Conservation (phyloP, 129 eudicot genomes). For the Chrysanthemum seticuspe region DNA sequence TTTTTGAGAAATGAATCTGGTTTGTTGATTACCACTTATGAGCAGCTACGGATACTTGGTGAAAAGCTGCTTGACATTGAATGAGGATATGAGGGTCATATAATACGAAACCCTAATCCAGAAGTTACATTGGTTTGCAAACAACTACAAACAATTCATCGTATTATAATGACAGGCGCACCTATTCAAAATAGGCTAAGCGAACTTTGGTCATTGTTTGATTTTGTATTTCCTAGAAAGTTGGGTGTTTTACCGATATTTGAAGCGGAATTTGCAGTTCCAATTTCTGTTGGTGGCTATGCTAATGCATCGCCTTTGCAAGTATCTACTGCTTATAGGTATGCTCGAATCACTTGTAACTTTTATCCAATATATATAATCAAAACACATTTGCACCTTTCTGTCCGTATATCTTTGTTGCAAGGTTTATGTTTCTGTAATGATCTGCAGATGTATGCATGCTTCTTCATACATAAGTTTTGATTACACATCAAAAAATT, state of each 20-base stretch:
- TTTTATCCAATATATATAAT: background rate
- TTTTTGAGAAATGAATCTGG: conserved; percentile 77
- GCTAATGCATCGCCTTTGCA: conserved; percentile 97
- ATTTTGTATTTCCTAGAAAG: conserved; percentile 97
- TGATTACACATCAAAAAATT: no score
- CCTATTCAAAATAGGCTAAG: conserved; percentile 90
- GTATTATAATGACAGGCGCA: conserved; percentile 93
- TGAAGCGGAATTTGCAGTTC: conserved; percentile 96
- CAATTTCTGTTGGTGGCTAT: conserved; percentile 96
- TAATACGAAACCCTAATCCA: no score
- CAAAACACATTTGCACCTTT: background rate
- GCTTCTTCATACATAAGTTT: no score
- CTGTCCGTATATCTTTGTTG: background rate
- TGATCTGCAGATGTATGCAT: conserved; percentile 53
- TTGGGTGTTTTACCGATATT: conserved; percentile 86
- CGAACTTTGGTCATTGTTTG: conserved; percentile 95
- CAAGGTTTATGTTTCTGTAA: conserved; percentile 10
- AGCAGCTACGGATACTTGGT: conserved; percentile 82
- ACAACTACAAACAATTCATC: conserved; percentile 91
- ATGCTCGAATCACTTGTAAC: background rate
- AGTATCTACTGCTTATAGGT: conserved; percentile 99
- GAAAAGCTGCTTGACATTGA: no score
- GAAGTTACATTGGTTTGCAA: conserved; percentile 92
- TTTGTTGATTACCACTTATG: conserved; percentile 83
- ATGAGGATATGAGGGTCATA: no score